Base-by-base conservation (phyloP, 352 stramenopile genomes). In the Phytophthora hibernalis region DNA sequence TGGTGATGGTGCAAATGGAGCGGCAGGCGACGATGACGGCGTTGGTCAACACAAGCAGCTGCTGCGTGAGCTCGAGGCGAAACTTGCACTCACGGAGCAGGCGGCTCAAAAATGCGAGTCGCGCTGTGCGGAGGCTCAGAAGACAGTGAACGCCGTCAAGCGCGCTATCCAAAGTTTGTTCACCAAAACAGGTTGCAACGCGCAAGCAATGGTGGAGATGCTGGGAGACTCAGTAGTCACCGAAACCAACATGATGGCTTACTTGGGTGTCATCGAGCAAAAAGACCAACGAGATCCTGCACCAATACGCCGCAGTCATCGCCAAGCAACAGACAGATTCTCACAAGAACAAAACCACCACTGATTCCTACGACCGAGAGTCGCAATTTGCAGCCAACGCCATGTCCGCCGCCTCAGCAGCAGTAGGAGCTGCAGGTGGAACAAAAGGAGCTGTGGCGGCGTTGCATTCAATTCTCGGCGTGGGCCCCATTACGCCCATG, bases 181-280 rank as follows among this genome's bases (percentile, higher is more conserved):
- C 60, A 83, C 71, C 22, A 91, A 93, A 59, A 84, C 92, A 26
- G 93, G 90, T 35, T 97, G 89, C 74, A 93, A 89, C 42, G 69
- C 80, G 10, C 81, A 93, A 55, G 72, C 77, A 5, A 92, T 96
- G 80, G 77, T 90, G 57, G 91, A 97, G 54, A 87, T 97, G 68
- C 60, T 97, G 10, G 87, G 86, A 50, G 91, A 97, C 33, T 82
- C 80, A 7, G 80, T 92, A 12, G 84, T 98, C 30, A 98, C 95
- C 1, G 96, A 98, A 51, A 88, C 92, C 56, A 98, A 98, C 66
- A 87, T 98, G 76, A 95, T 98, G 76, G 89, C 96, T 44, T 98
- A 98, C 65, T 79, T 99, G 6, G 96, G 93, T 12, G 90, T 97
- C 51, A 96, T 98, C 38, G 96, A 99, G 74, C 88, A 98, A 60